These are phyloP conservation scores for Podaxis mareebaensis DNA, from an alignment of 768 basidiomycete species.

Conservation along the genomic window DNA sequence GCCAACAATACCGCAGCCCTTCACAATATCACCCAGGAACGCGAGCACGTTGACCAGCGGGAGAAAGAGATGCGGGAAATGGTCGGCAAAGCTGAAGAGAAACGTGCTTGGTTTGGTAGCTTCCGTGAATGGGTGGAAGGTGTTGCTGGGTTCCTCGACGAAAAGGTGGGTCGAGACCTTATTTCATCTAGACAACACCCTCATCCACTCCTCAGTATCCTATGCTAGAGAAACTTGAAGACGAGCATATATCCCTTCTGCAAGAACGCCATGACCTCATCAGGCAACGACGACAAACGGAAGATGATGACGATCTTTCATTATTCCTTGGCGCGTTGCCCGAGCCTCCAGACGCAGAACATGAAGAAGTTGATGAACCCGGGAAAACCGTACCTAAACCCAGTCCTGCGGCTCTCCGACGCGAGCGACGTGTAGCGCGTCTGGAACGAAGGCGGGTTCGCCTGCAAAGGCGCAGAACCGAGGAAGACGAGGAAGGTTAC, in stretches of 20 bases:
- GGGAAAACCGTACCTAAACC: constrained; percentile 51
- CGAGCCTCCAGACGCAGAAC: constrained; percentile 8
- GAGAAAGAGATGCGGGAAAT: constrained; percentile 76
- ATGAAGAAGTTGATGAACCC: constrained; percentile 61
- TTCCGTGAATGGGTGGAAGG: constrained; percentile 83
- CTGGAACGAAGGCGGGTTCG: constrained; percentile 53
- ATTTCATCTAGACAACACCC: constrained; percentile 11
- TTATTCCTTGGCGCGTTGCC: constrained; percentile 61
- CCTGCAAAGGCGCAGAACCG: constrained; percentile 25
- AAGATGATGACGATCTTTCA: constrained; percentile 81
- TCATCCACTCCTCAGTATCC: constrained; percentile 58
- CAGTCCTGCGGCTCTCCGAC: constrained; percentile 45
- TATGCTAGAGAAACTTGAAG: constrained; percentile 73
- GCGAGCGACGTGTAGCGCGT: constrained; percentile 63
- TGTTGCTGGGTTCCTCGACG: constrained; percentile 83
- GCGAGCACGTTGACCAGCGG: constrained; percentile 60
- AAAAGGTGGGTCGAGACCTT: constrained; percentile 57
- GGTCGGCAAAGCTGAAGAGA: constrained; percentile 72
- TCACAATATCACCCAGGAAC: constrained; percentile 59
- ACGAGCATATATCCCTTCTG: constrained; percentile 70
- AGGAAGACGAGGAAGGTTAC: constrained; percentile 71
- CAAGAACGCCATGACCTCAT: constrained; percentile 76
- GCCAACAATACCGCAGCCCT: constrained; percentile 58
- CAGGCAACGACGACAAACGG: constrained; percentile 61
- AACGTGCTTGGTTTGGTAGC: constrained; percentile 77